Base-by-base conservation (phyloP, 1,284 basidiomycete genomes). In the Dichomitus squalens region DNA sequence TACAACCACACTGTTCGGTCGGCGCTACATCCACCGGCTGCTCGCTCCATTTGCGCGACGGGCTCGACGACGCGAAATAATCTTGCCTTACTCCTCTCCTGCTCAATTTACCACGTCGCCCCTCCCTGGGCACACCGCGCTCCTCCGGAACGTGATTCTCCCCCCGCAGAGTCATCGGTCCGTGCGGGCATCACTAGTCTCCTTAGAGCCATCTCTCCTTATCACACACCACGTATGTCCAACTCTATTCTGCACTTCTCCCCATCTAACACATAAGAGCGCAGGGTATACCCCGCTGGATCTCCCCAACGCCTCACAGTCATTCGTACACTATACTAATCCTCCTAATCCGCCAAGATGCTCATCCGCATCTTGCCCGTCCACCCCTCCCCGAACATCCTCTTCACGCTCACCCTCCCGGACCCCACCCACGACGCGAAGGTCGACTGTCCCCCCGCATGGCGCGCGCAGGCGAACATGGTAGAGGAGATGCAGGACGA, bases 401-500 rank as follows among this genome's bases (percentile, higher is more conserved):
- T 90, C 68, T 92, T 92, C 74, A 84, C 81, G 29, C 73, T 93
- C 51, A 72, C 83, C 31, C 86, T 90, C 59, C 76, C 80, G 7
- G 72, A 73, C 18, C 78, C 87, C 20, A 81, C 85, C n/a, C 52
- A 59, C 44, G 47, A 55, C 47, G 66, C 74, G 3, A 66, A 72
- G 43, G 67, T 85, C 3, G 74, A 78, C 34, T 66, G 80, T 47
- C 82, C 88, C 11, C 73, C 65, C 50, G 78, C 76, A 51, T 91
- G 81, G 89, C 79, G 78, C 49, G 76, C 74, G 53, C 83, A 86
- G 61, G 64, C 76, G 20, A 79, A 87, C 51, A 81, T 84, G 52
- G 79, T 91, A 49, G 83, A 88, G 35, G 68, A 79, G 29, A 31
- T 63, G 25, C 58, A 58, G 33, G 61, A 60, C 38, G 58, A 63